Evolutionary conservation across 1,284 basidiomycete genomes (phyloP).

Genomic region (Pseudozyma tsukubaensis): DNA sequence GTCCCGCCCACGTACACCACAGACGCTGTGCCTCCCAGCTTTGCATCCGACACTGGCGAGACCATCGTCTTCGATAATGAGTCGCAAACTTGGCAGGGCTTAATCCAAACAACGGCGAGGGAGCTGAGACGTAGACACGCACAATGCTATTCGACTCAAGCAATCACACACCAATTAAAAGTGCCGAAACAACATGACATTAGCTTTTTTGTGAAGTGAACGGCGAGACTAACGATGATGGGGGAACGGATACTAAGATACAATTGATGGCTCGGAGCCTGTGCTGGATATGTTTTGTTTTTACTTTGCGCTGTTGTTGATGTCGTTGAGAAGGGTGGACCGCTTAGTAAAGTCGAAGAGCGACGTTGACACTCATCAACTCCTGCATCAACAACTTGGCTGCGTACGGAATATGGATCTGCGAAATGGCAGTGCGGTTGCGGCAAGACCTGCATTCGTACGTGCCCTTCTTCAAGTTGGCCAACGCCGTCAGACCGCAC

Average conservation of each 20-base stretch:
- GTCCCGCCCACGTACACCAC: too few species aligned
- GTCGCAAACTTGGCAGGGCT: too few species aligned
- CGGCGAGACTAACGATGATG: neutral
- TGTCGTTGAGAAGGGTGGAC: neutral
- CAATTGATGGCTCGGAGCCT: constrained; percentile 5
- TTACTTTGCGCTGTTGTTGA: neutral
- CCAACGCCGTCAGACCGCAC: constrained; percentile 65
- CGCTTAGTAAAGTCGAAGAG: constrained; percentile 60
- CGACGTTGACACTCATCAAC: constrained; percentile 72
- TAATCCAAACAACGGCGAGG: too few species aligned
- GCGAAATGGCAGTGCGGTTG: constrained; percentile 67
- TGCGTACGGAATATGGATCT: constrained; percentile 70
- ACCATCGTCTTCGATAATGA: too few species aligned
- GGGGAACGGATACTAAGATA: constrained; percentile 14
- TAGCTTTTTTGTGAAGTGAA: constrained; percentile 7
- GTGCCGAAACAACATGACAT: constrained; percentile 4
- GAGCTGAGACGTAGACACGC: too few species aligned
- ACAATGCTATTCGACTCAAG: too few species aligned
- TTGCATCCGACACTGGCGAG: too few species aligned
- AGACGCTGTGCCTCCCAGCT: too few species aligned
- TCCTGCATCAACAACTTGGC: constrained; percentile 85
- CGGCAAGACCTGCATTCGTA: constrained; percentile 67
- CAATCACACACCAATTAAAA: neutral
- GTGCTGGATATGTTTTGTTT: neutral
- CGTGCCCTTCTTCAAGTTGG: constrained; percentile 66